These are phyloP conservation scores for Alternaria viburni DNA, from an alignment of 2,329 filamentous ascomycete species.

Conservation along the genomic window DNA sequence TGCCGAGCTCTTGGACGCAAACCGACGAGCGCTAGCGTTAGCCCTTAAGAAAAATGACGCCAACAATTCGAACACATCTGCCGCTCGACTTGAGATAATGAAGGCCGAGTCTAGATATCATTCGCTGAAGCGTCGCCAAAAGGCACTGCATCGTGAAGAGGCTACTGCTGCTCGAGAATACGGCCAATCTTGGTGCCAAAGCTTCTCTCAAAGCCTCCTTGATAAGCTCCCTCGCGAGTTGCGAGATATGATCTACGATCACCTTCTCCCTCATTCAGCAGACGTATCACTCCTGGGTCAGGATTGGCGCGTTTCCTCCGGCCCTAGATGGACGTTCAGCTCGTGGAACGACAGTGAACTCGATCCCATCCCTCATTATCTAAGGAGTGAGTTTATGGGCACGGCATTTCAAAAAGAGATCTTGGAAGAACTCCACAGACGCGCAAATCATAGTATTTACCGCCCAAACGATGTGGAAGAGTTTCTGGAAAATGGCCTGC, in stretches of 20 bases:
- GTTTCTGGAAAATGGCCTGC: neutral
- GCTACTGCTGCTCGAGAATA: neutral
- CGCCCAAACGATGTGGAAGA: neutral
- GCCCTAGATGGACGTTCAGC: neutral
- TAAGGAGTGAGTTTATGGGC: neutral
- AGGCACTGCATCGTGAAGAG: neutral
- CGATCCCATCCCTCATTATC: neutral
- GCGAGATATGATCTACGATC: neutral
- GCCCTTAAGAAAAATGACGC: neutral
- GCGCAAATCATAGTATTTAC: rapidly evolving
- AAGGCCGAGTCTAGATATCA: neutral
- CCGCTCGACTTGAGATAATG: neutral
- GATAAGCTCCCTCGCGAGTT: neutral
- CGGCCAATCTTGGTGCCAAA: neutral
- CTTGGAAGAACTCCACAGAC: neutral
- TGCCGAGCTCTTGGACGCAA: neutral
- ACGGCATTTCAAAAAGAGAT: neutral
- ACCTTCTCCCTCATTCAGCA: neutral
- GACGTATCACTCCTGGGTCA: neutral
- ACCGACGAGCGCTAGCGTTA: neutral
- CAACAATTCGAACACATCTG: neutral
- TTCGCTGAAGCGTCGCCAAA: neutral
- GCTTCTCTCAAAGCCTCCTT: neutral
- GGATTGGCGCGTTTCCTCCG: neutral
- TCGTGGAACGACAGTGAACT: neutral